These are phyloP conservation scores for Aechmea fasciata DNA, from an alignment of 176 grass and related monocot species.

Conservation along the genomic window DNA sequence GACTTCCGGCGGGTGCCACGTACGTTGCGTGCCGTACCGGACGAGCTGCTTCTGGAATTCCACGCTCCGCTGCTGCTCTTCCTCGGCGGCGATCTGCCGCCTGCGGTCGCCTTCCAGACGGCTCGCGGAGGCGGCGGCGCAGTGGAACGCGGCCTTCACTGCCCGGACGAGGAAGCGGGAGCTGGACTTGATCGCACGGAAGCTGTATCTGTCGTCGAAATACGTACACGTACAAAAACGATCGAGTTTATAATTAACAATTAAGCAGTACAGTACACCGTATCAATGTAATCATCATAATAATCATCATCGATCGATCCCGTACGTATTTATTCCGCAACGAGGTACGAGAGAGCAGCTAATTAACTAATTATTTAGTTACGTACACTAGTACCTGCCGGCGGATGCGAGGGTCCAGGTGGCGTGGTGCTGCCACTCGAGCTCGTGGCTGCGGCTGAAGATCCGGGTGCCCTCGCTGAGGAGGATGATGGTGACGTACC, in stretches of 20 bases:
- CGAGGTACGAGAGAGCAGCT: too few species aligned
- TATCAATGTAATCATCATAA: too few species aligned
- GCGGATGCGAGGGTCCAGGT: background rate
- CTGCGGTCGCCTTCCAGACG: background rate
- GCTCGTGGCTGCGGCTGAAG: constrained; percentile 33
- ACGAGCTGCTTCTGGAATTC: background rate
- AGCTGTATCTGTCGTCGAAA: background rate
- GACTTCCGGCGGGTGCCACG: constrained; percentile 16
- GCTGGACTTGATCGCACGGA: constrained; percentile 6
- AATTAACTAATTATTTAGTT: too few species aligned
- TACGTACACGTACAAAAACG: too few species aligned
- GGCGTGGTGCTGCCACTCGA: constrained; percentile 42
- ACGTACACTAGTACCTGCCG: background rate
- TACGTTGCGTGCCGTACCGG: background rate
- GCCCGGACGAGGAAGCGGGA: constrained; percentile 12
- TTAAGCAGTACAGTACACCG: too few species aligned
- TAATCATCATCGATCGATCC: too few species aligned
- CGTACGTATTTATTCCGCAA: too few species aligned
- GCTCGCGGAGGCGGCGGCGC: background rate
- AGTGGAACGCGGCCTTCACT: constrained; percentile 1
- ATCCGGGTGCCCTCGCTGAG: constrained; percentile 34
- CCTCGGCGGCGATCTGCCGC: background rate
- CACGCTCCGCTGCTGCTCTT: background rate
- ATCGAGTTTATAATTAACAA: too few species aligned
- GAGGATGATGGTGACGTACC: constrained; percentile 61